Percentiles rank a stretch among this genome's conserved stretches.
Conservation (phyloP, 345 rosid genomes). For the Eucalyptus rudis region DNA sequence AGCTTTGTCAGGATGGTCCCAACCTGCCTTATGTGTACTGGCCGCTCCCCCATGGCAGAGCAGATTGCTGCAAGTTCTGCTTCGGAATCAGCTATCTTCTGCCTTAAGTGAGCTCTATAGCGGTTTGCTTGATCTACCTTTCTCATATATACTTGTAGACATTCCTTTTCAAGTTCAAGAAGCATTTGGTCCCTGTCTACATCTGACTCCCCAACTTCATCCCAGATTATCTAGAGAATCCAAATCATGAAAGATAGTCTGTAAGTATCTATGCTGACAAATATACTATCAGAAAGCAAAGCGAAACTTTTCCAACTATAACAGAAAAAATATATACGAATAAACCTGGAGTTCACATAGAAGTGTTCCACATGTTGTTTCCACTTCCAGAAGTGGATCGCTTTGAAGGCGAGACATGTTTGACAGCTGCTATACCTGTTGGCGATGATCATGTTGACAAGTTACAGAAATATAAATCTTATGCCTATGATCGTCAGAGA, state of each 20-base stretch:
- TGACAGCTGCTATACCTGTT: background rate
- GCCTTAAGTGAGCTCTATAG: slow-evolving; percentile 75
- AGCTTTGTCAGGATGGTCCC: background rate
- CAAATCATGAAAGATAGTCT: background rate
- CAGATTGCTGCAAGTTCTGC: slow-evolving; percentile 84
- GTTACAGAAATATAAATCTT: background rate
- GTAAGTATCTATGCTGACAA: background rate
- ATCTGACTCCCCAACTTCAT: slow-evolving; percentile 93
- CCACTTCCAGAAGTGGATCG: slow-evolving; percentile 53
- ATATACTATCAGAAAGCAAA: background rate
- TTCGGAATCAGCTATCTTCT: slow-evolving; percentile 74
- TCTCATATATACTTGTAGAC: slow-evolving; percentile 86
- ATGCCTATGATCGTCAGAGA: background rate
- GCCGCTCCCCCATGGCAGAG: slow-evolving; percentile 87
- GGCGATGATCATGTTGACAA: background rate
- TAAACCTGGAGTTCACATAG: slow-evolving; percentile 77
- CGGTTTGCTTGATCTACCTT: slow-evolving; percentile 84
- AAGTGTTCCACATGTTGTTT: slow-evolving; percentile 86
- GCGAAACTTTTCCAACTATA: background rate
- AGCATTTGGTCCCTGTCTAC: slow-evolving; percentile 76
- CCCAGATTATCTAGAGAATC: slow-evolving; percentile 66
- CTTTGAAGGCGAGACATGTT: slow-evolving; percentile 5
- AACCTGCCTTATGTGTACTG: slow-evolving; percentile 87
- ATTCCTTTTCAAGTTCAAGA: slow-evolving; percentile 87
- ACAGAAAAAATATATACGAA: background rate